Conservation (phyloP, 257 asterid genomes). For the Cruciata laevipes region DNA sequence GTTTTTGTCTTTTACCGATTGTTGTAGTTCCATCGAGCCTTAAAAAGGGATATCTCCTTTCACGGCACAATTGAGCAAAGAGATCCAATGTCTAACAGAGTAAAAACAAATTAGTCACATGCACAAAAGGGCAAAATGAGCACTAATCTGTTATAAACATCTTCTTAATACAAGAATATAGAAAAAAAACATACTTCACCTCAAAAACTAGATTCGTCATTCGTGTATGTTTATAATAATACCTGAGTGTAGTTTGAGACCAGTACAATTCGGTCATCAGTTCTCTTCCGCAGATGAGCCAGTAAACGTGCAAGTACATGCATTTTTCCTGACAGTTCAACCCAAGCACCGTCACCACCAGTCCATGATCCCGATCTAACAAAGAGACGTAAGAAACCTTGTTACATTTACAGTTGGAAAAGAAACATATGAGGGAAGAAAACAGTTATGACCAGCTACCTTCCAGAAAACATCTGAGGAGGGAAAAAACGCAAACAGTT, state of each 20-base stretch:
- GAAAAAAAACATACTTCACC: conserved; percentile 7
- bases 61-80: conserved; percentile 91
- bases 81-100: conserved; percentile 79
- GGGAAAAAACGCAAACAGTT: conserved; percentile 90
- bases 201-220: conserved; percentile 21
- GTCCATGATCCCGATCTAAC: conserved; percentile 94
- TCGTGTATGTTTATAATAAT: neutral
- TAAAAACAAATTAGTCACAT: conserved; percentile 17
- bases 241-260: conserved; percentile 99
- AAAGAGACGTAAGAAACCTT: conserved; percentile 10
- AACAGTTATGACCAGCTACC: conserved; percentile 32
- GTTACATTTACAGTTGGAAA: neutral
- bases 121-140: conserved; percentile 4
- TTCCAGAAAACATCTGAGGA: conserved; percentile 79
- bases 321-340: conserved; percentile 98
- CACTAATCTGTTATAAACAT: neutral
- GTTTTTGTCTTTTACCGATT: conserved; percentile 87
- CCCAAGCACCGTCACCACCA: conserved; percentile 96
- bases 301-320: conserved; percentile 88
- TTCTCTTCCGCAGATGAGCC: conserved; percentile 80
- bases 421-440: neutral
- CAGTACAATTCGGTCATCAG: conserved; percentile 89
- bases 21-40: conserved; percentile 96
- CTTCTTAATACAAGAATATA: conserved; percentile 6
- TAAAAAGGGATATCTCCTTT: conserved; percentile 89